Percentiles rank a stretch among this genome's conserved stretches.
Conservation (phyloP, 139 green algal species). For the Chlamydomonas applanata region DNA sequence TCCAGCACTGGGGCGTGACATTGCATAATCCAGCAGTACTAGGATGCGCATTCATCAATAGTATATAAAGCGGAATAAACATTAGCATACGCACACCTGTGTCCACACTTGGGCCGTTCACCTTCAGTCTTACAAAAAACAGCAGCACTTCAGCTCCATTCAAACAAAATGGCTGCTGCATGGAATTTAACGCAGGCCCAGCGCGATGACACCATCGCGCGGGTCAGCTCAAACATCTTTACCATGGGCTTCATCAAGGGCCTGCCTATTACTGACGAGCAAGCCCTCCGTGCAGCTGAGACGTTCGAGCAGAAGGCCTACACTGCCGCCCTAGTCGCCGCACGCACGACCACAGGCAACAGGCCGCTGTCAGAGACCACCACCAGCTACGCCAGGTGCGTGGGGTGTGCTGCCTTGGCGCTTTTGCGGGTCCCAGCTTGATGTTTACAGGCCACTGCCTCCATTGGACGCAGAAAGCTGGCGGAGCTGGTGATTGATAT, state of each 20-base stretch:
- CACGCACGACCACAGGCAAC: constrained; percentile 75
- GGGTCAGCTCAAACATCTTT: constrained; percentile 60
- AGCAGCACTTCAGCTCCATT: too few relatives aligned
- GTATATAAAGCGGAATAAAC: too few relatives aligned
- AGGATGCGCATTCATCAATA: too few relatives aligned
- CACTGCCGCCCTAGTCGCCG: constrained; percentile 74
- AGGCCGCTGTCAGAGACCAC: constrained; percentile 44
- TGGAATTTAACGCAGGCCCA: constrained; percentile 62
- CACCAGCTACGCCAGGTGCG: constrained; percentile 4
- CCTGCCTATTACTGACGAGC: constrained; percentile 43
- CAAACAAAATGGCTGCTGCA: constrained; percentile 1
- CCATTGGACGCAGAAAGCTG: constrained; percentile 61
- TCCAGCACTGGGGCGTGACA: too few relatives aligned
- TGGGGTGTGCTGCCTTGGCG: neutral
- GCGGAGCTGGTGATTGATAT: constrained; percentile 64
- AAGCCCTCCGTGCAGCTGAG: constrained; percentile 35
- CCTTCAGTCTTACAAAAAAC: too few relatives aligned
- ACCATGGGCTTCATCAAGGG: constrained; percentile 60
- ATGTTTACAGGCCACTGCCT: neutral
- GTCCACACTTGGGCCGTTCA: too few relatives aligned
- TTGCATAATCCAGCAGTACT: too few relatives aligned
- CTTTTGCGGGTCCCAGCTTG: neutral
- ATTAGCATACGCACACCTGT: too few relatives aligned
- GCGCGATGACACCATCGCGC: constrained; percentile 54
- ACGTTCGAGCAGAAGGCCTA: constrained; percentile 78